Conservation (phyloP, 75 land plant species). For the Chamaecyparis obtusa region DNA sequence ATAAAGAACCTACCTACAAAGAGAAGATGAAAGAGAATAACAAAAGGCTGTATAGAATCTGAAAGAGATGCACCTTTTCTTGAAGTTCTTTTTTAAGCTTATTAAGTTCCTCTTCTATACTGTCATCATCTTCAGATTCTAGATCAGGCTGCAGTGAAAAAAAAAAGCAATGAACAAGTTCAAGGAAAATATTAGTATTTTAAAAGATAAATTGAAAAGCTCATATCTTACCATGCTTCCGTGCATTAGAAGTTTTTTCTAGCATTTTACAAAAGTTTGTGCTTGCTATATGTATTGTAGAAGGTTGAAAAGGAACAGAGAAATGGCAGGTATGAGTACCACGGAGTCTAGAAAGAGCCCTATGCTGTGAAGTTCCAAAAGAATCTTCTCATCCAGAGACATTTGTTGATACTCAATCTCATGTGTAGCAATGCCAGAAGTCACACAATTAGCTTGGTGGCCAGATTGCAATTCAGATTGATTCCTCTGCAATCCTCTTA, state of each 20-base stretch:
- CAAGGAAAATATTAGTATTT: not conserved
- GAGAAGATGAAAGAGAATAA: not conserved
- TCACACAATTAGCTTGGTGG: not conserved
- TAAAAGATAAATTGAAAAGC: not conserved
- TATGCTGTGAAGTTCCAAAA: slow-evolving; percentile 64
- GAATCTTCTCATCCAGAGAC: slow-evolving; percentile 69
- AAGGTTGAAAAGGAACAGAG: not conserved
- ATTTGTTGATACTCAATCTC: slow-evolving; percentile 54
- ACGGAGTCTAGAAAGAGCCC: slow-evolving; percentile 62
- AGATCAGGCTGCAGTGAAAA: slow-evolving; percentile 52
- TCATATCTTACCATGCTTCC: not conserved
- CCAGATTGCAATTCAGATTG: not conserved
- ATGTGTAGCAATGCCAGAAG: slow-evolving; percentile 25
- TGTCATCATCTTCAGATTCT: slow-evolving; percentile 50
- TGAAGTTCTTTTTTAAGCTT: slow-evolving; percentile 40
- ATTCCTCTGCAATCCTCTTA: not conserved
- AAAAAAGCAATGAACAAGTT: not conserved
- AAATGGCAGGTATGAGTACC: slow-evolving; percentile 21
- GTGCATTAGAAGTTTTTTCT: not conserved
- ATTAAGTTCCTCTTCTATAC: slow-evolving; percentile 45
- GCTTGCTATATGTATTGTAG: not conserved
- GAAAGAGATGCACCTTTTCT: slow-evolving; percentile 41
- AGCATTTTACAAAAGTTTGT: not conserved
- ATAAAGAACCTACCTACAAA: not conserved
- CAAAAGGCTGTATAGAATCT: not conserved